Evolutionary conservation across 768 basidiomycete genomes (phyloP).

Genomic region (Stropharia rugosoannulata): DNA sequence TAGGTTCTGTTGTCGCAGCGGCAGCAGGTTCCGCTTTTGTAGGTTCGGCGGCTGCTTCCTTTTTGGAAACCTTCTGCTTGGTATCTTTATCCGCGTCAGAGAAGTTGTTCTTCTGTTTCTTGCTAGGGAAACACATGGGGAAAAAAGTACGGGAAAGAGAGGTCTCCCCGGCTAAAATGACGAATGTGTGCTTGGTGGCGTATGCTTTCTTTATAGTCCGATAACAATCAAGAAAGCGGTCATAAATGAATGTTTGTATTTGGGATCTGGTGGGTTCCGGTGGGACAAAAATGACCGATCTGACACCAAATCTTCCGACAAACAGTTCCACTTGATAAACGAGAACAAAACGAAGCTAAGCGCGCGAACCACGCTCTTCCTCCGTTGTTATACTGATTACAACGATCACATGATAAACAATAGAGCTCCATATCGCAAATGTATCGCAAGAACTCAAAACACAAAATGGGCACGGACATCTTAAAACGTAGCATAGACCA

Average conservation of each 20-base stretch:
- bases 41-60: conserved; percentile 17
- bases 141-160: conserved; percentile 12
- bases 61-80: conserved; percentile 13
- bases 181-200: conserved; percentile 10
- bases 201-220: conserved; percentile 13
- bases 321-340: conserved; percentile 1
- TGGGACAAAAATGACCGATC: conserved; percentile 19
- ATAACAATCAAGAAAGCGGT: conserved; percentile 9
- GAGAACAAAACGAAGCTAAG: conserved; percentile 1
- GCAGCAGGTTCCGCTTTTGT: conserved; percentile 24
- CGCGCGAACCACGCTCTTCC: neutral
- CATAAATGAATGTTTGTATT: conserved; percentile 4
- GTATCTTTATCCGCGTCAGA: conserved; percentile 18
- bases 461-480: too few species aligned
- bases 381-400: neutral
- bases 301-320: conserved; percentile 10
- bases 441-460: too few species aligned
- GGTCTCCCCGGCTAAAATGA: conserved; percentile 6
- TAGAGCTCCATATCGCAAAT: neutral
- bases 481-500: too few species aligned
- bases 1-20: conserved; percentile 5
- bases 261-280: conserved; percentile 13
- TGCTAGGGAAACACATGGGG: conserved; percentile 35
- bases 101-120: conserved; percentile 35
- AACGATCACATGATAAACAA: neutral